phyloP scores from a whole-genome alignment of 306 rosid genomes.

The Medicago ruthenica region DNA sequence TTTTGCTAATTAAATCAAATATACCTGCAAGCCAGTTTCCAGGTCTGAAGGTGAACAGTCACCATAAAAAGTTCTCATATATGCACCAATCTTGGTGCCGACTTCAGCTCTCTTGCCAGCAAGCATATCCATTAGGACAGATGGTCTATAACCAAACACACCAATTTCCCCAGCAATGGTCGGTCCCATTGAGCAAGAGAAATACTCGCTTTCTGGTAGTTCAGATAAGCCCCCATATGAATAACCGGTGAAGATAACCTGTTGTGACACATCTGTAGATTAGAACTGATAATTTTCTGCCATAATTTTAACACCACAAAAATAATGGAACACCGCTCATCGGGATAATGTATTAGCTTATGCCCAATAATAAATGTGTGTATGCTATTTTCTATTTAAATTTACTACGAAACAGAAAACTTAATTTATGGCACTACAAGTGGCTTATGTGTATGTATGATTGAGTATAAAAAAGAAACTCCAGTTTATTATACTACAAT shows the following conservation, averaged over 20 bases:
- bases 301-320: constrained; percentile 32
- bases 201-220: constrained; percentile 79
- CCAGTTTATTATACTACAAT: no score
- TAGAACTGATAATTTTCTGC: constrained; percentile 36
- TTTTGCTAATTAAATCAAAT: constrained; percentile 39
- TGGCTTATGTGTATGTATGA: not conserved
- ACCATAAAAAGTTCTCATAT: constrained; percentile 92
- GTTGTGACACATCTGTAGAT: constrained; percentile 48
- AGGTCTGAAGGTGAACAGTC: constrained; percentile 97
- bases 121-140: constrained; percentile 91
- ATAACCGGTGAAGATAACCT: constrained; percentile 96
- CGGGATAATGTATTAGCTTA: constrained; percentile 19
- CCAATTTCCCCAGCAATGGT: constrained; percentile 98
- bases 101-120: constrained; percentile 99
- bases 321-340: constrained; percentile 31
- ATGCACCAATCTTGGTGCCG: constrained; percentile 90
- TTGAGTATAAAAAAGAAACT: no score
- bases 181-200: constrained; percentile 96
- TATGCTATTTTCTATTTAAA: constrained; percentile 18
- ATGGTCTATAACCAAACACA: constrained; percentile 92
- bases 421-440: not conserved
- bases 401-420: constrained; percentile 1
- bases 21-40: constrained; percentile 98
- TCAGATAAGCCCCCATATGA: constrained; percentile 96
- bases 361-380: constrained; percentile 28